A percentile compares a stretch with the other conserved stretches of the same genome.
These are phyloP conservation scores for Capsella bursapastoris DNA, from an alignment of 345 rosid species.

Conservation along the genomic window DNA sequence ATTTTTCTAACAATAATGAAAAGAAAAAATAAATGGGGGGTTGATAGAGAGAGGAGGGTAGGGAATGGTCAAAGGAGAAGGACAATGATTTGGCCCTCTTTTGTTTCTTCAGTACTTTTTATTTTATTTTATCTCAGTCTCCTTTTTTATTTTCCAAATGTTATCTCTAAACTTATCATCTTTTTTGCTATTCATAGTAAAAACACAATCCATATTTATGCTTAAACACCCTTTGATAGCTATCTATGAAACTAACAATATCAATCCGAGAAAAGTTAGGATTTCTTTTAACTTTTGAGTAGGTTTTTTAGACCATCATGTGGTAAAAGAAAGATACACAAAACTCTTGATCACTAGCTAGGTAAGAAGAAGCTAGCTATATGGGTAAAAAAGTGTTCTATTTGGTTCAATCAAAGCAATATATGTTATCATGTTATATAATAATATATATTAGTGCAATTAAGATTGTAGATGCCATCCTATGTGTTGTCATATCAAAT, in stretches of 20 bases:
- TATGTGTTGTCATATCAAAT: conserved; percentile 45
- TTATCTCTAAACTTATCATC: conserved; percentile 20
- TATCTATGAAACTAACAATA: neutral
- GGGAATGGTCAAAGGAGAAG: conserved; percentile 44
- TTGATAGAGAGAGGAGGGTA: conserved; percentile 17
- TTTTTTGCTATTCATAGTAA: conserved; percentile 40
- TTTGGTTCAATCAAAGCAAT: conserved; percentile 13
- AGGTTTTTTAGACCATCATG: neutral
- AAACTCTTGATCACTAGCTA: conserved; percentile 9
- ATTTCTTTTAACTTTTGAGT: neutral
- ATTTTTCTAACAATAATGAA: neutral
- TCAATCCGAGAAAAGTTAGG: neutral
- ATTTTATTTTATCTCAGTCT: conserved; percentile 20
- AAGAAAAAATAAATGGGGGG: conserved; percentile 12
- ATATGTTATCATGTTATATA: conserved; percentile 16
- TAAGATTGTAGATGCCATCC: conserved; percentile 32
- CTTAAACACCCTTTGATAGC: conserved; percentile 4
- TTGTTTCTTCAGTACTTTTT: conserved; percentile 33
- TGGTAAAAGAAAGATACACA: neutral
- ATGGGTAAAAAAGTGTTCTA: conserved; percentile 27
- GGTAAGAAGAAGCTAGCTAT: neutral
- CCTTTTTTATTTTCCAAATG: conserved; percentile 38
- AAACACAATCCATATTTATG: conserved; percentile 28
- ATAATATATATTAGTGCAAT: conserved; percentile 15
- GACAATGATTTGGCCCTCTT: conserved; percentile 42